Base-by-base conservation (phyloP, 1,284 basidiomycete genomes). In the Ganoderma sinense region DNA sequence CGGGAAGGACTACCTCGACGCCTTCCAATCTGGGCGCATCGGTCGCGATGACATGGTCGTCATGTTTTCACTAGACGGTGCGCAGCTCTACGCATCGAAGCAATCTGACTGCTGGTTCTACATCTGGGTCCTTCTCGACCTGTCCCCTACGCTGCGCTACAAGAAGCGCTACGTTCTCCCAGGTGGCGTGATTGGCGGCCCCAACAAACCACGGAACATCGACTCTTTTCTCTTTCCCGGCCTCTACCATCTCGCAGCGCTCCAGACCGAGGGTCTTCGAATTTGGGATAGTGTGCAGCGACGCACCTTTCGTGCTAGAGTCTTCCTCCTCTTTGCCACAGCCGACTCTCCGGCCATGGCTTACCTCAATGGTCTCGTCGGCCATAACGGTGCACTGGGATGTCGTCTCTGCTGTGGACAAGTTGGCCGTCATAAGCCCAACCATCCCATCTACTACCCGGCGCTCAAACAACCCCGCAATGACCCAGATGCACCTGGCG, bases 361-460 rank as follows among this genome's bases (percentile, higher is more conserved):
- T 1, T 65, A 75, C 26, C 55, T 84, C 1, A 78, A 75, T 66
- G 83, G 83, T 0, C 70, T 72, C 16, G 80, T 82, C 26, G 80
- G 82, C 0, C 82, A 83, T 64, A 73, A 77, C 53, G 83, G 83
- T 0, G 66, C 65, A 0, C 61, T 74, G 29, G 81, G 78, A 0
- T 86, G 84, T 64, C 75, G 78, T 1, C 33, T 82, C 0, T 77
- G 74, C 29, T 85, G 83, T 69, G 3, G 3, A 4, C 36, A 36
- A 4, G 36, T 36, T 10, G 6, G 36, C 1, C 36, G 36, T 1
- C 36, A 36, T 10, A 36, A 36, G 6, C 36, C 36, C 36, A 36
- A 36, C 36, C 36, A 36, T 7, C 36, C 36, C 10, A 36, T 10
- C 6, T 36, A 36, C 3, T 36, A 36, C 10, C 36, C 6, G 2